These are phyloP conservation scores for Epithemia pelagica DNA, from an alignment of 108 stramenopile species.

Conservation along the genomic window DNA sequence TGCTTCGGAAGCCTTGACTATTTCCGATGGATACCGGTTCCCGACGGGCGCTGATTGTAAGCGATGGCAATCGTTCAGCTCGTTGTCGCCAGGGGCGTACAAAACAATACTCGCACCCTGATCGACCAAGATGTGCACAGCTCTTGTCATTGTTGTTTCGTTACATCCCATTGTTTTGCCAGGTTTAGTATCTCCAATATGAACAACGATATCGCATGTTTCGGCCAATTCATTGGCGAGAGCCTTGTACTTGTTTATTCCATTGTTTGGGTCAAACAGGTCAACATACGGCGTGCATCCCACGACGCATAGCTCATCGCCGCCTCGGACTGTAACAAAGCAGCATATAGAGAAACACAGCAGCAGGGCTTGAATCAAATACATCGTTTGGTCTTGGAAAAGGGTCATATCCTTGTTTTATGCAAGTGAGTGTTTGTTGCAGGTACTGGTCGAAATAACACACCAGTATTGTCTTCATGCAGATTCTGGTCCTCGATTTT, in stretches of 20 bases:
- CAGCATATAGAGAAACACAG: too few relatives aligned
- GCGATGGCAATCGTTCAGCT: conserved; percentile 8
- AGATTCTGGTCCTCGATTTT: too few relatives aligned
- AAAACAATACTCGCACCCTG: not conserved
- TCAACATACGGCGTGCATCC: conserved; percentile 9
- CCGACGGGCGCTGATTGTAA: not conserved
- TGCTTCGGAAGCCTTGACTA: conserved; percentile 3
- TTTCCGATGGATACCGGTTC: not conserved
- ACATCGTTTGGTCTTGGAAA: too few relatives aligned
- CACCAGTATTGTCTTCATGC: too few relatives aligned
- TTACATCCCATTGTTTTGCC: not conserved
- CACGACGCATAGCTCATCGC: conserved; percentile 1
- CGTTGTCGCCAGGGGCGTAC: conserved; percentile 10
- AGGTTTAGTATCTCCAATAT: conserved; percentile 8
- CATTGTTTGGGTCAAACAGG: not conserved
- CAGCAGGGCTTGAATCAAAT: too few relatives aligned
- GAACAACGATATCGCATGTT: conserved; percentile 6
- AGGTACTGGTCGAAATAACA: too few relatives aligned
- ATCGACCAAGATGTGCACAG: not conserved
- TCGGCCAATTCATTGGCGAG: conserved; percentile 4
- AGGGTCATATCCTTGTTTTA: too few relatives aligned
- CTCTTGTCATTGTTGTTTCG: not conserved
- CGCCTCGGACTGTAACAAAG: too few relatives aligned
- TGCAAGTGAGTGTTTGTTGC: too few relatives aligned
- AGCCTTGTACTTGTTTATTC: conserved; percentile 2